A percentile compares a stretch with the other conserved stretches of the same genome.
Evolutionary conservation across 2,329 filamentous ascomycete species (phyloP).

Genomic region (Cylindrodendrum hubeiense): DNA sequence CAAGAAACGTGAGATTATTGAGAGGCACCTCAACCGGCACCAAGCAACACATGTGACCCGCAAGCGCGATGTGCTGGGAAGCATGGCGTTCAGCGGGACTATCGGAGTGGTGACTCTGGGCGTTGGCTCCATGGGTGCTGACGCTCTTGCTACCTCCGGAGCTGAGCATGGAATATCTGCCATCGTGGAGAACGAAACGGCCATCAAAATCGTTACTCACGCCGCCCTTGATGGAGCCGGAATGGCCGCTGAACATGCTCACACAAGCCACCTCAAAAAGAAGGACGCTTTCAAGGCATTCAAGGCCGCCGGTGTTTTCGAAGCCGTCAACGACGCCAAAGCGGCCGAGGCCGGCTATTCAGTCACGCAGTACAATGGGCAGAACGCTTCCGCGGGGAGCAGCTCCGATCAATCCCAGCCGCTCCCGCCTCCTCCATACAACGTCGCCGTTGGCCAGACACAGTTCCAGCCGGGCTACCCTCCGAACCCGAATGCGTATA

Average conservation of each 20-base stretch:
- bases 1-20: conserved; percentile 57
- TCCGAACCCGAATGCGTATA: conserved; percentile 1
- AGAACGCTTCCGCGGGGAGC: background rate
- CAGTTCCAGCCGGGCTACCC: background rate
- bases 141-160: conserved; percentile 49
- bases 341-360: conserved; percentile 42
- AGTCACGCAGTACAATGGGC: conserved; percentile 30
- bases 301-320: conserved; percentile 48
- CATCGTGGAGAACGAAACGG: conserved; percentile 49
- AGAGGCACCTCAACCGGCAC: conserved; percentile 50
- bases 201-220: conserved; percentile 51
- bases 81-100: conserved; percentile 53
- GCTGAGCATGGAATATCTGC: conserved; percentile 50
- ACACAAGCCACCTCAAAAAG: conserved; percentile 50
- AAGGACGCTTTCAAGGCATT: conserved; percentile 50
- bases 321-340: conserved; percentile 46
- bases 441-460: conserved; percentile 9
- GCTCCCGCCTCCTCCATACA: conserved; percentile 32
- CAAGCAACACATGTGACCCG: conserved; percentile 52
- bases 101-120: conserved; percentile 53
- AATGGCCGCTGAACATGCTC: conserved; percentile 50
- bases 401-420: conserved; percentile 4
- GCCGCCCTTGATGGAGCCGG: conserved; percentile 52
- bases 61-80: conserved; percentile 55
- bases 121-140: conserved; percentile 50